Percentiles rank a stretch among this genome's conserved stretches.
These are phyloP conservation scores for Volvox africanus DNA, from an alignment of 139 green algal genomes.

Conservation along the genomic window DNA sequence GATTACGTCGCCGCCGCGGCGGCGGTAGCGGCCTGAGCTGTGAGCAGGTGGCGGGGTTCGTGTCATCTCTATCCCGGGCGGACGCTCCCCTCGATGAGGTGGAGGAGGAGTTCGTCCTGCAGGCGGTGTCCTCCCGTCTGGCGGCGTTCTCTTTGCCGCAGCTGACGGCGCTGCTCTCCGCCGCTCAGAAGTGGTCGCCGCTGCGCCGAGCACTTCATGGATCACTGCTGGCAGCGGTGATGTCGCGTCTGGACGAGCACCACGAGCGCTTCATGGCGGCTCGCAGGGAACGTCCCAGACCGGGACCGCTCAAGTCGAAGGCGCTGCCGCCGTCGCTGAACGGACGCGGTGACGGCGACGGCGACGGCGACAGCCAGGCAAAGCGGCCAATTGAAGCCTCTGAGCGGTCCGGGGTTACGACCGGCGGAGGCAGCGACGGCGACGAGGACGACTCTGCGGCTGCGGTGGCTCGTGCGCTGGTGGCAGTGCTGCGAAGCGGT, in stretches of 20 bases:
- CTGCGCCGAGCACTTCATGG: not conserved
- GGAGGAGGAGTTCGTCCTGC: conserved; percentile 37
- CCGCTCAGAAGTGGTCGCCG: not conserved
- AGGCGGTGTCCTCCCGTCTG: conserved; percentile 30
- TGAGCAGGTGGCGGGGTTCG: conserved; percentile 58
- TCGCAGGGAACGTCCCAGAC: not conserved
- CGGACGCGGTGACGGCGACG: no score
- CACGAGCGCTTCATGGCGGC: not conserved
- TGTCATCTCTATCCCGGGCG: conserved; percentile 51
- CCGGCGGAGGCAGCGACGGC: not conserved
- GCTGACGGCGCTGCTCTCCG: not conserved
- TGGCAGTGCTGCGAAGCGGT: not conserved
- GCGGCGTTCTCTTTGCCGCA: not conserved
- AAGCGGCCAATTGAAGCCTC: no score
- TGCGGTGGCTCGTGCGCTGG: not conserved
- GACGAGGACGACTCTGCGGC: not conserved
- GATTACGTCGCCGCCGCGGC: conserved; percentile 48
- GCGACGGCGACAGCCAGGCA: no score
- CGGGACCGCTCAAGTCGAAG: not conserved
- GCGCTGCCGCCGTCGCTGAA: not conserved
- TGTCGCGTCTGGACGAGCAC: not conserved
- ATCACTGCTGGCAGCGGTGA: not conserved
- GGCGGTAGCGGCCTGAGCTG: conserved; percentile 55
- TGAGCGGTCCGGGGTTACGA: not conserved
- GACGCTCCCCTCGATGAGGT: conserved; percentile 44